Evolutionary conservation across 768 basidiomycete genomes (phyloP).

Genomic region (Erythrobasidium yunnanense): DNA sequence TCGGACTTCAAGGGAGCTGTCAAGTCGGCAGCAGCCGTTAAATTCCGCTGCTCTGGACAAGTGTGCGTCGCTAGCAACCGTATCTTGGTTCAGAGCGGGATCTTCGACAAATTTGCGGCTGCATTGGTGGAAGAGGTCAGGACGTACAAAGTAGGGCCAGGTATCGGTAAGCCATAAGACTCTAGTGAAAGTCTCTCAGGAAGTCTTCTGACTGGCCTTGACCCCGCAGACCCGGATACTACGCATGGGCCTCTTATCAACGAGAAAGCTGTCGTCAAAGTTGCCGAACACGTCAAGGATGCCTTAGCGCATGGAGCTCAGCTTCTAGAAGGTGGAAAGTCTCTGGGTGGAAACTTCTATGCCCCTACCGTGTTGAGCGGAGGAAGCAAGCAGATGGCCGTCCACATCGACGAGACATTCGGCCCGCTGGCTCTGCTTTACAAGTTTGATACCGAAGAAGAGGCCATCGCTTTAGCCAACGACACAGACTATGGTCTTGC

Average conservation of each 20-base stretch:
- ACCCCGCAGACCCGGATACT: constrained; percentile 12
- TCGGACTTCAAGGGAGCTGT: constrained; percentile 87
- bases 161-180: constrained; percentile 47
- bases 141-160: constrained; percentile 61
- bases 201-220: background rate
- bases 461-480: constrained; percentile 79
- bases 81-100: constrained; percentile 70
- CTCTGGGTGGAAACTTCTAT: constrained; percentile 40
- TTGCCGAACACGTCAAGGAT: constrained; percentile 71
- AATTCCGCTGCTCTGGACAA: constrained; percentile 55
- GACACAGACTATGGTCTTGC: constrained; percentile 74
- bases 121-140: constrained; percentile 58
- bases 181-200: background rate
- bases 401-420: constrained; percentile 82
- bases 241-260: constrained; percentile 97
- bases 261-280: constrained; percentile 70
- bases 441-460: constrained; percentile 87
- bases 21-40: constrained; percentile 49
- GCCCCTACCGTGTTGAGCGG: constrained; percentile 77
- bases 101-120: constrained; percentile 86
- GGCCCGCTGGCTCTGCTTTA: constrained; percentile 72
- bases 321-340: constrained; percentile 73
- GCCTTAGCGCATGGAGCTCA: constrained; percentile 74
- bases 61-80: constrained; percentile 66
- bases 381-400: constrained; percentile 53